Base-by-base conservation (phyloP, 805 yeast genomes). In the Starmera quercuum region DNA sequence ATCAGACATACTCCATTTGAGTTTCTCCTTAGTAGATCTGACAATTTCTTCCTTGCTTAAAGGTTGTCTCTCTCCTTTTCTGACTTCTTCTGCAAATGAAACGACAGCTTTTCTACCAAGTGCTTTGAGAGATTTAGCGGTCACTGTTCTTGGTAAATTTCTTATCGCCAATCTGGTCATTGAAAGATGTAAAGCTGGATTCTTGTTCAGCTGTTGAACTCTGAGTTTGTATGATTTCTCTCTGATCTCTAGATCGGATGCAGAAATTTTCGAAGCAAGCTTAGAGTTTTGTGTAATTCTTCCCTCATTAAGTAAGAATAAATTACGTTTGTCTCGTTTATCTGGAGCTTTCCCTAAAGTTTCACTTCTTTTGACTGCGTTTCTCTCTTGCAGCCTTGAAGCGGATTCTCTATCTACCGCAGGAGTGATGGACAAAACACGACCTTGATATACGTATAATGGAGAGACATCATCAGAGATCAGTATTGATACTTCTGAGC, bases 101-200 rank as follows among this genome's bases (percentile, higher is more conserved):
- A 92, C 96, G 38, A 92, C 85, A 1, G 95, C 97, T 55, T 85
- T 84, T 58, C 98, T 79, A 26, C 94, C 97, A 32, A 92, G 66
- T 1, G 94, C 95, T 53, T 92, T 92, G 47, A 92, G 66, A 0
- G 94, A 78, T 57, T 84, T 86, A 40, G 81, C 84, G 39, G 75
- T 82, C 92, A 92, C 78, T 11, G 94, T 78, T 56, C 97, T 76
- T 29, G 98, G 98, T 33, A 92, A 61, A 55, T 92, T 92, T 62
- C 98, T 75, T 38, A 92, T 75, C 8, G 98, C 98, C 55, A 92
- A 72, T 65, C 98, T 78, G 2, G 97, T 90, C 61, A 90, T 64
- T n/a, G 96, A 85, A 39, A 92, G 64, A 66, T 90, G 97, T 51
- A 92, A 67, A 10, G 92, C 67, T 14, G 97, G 95, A 58, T 90